phyloP scores from a whole-genome alignment of 2,329 filamentous ascomycete species.

The Clarireedia hainanense region DNA sequence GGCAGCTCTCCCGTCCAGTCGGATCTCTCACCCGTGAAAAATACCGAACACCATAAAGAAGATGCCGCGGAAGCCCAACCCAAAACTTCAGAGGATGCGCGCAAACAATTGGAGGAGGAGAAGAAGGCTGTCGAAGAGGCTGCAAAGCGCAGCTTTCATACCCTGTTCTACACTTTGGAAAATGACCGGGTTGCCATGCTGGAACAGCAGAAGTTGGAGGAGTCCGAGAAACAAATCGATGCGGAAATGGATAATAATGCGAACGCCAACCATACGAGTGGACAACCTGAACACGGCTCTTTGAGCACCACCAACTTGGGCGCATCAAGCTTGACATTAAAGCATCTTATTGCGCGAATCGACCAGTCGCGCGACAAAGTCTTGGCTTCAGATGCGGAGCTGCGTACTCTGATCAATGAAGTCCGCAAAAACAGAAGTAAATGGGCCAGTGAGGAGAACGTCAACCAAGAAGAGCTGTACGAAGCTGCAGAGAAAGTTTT shows the following conservation, averaged over 20 bases:
- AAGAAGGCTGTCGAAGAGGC: slow-evolving; percentile 86
- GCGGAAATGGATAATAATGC: slow-evolving; percentile 78
- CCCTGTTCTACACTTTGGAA: slow-evolving; percentile 89
- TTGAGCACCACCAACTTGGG: slow-evolving; percentile 91
- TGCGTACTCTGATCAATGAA: slow-evolving; percentile 90
- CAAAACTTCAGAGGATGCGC: slow-evolving; percentile 76
- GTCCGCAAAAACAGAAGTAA: slow-evolving; percentile 97
- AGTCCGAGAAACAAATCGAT: slow-evolving; percentile 92
- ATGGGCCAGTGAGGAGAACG: slow-evolving; percentile 96
- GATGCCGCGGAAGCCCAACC: slow-evolving; percentile 44
- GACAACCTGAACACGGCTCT: slow-evolving; percentile 64
- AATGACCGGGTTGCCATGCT: slow-evolving; percentile 95
- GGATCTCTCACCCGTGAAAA: slow-evolving; percentile 43
- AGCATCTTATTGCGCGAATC: slow-evolving; percentile 93
- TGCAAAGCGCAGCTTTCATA: slow-evolving; percentile 84
- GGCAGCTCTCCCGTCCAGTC: slow-evolving; percentile 56
- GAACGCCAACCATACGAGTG: slow-evolving; percentile 42
- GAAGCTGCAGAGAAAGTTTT: slow-evolving; percentile 95
- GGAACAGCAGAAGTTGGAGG: slow-evolving; percentile 93
- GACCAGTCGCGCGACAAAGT: slow-evolving; percentile 89
- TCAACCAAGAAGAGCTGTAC: slow-evolving; percentile 96
- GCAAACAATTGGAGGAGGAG: slow-evolving; percentile 86
- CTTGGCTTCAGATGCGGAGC: slow-evolving; percentile 82
- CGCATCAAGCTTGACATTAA: slow-evolving; percentile 89
- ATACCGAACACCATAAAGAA: slow-evolving; percentile 44